Conservation (phyloP, 768 basidiomycete species). For the Naematelia encephala region DNA sequence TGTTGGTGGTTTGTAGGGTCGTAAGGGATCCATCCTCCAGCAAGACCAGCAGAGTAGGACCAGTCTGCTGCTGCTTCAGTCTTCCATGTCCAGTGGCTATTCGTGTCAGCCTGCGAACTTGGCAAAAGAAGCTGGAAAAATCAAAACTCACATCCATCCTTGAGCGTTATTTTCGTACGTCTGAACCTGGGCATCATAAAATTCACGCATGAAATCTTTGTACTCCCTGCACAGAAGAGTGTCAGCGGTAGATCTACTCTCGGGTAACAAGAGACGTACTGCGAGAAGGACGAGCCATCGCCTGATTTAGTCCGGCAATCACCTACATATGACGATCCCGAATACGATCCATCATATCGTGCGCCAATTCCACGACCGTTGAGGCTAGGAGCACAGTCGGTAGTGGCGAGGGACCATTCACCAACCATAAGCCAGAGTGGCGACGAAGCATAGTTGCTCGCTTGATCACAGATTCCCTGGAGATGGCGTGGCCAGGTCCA, state of each 20-base stretch:
- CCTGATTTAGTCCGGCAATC: slow-evolving; percentile 56
- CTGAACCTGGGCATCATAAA: slow-evolving; percentile 72
- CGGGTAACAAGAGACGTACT: slow-evolving; percentile 33
- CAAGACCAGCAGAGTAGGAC: slow-evolving; percentile 78
- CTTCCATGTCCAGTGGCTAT: slow-evolving; percentile 50
- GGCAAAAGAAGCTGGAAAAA: background rate
- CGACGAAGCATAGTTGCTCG: slow-evolving; percentile 22
- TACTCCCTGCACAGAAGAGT: slow-evolving; percentile 55
- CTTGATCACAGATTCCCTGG: slow-evolving; percentile 27
- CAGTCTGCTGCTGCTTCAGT: slow-evolving; percentile 69
- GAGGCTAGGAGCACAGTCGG: slow-evolving; percentile 49
- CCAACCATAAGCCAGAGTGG: slow-evolving; percentile 50
- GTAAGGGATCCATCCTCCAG: slow-evolving; percentile 78
- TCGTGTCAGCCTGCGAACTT: slow-evolving; percentile 8
- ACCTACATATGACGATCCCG: slow-evolving; percentile 35
- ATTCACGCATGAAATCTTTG: slow-evolving; percentile 75
- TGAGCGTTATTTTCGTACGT: slow-evolving; percentile 48
- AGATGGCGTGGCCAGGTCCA: slow-evolving; percentile 40
- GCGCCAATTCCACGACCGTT: slow-evolving; percentile 49
- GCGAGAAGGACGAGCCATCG: slow-evolving; percentile 67
- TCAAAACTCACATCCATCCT: slow-evolving; percentile 26
- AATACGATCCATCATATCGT: slow-evolving; percentile 49
- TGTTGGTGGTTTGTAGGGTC: slow-evolving; percentile 58
- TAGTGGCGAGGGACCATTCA: slow-evolving; percentile 48
- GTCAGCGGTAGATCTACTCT: slow-evolving; percentile 5